Percentiles rank a stretch among this genome's conserved stretches.
These are phyloP conservation scores for Tolypocladium nubicola DNA, from an alignment of 2,329 filamentous ascomycete genomes.

Conservation along the genomic window DNA sequence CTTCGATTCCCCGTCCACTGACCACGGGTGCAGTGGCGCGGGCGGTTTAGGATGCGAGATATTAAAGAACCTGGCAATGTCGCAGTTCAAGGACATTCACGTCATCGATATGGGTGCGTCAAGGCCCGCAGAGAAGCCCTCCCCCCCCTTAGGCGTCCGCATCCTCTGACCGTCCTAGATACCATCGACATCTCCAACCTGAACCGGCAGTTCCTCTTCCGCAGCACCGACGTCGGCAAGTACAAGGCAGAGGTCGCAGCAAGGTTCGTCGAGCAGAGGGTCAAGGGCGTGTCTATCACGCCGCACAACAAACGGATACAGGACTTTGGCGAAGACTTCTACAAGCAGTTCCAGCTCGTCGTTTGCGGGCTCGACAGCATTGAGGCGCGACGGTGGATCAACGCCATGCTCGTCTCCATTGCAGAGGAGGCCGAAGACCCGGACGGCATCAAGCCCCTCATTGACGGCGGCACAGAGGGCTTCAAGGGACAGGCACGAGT, in stretches of 20 bases:
- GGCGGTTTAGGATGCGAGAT: constrained; percentile 95
- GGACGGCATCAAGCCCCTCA: constrained; percentile 83
- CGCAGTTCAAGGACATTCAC: constrained; percentile 93
- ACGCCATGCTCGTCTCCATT: constrained; percentile 83
- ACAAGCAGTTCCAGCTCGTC: constrained; percentile 91
- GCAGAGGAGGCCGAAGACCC: constrained; percentile 66
- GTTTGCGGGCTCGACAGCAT: constrained; percentile 95
- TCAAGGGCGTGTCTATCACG: constrained; percentile 85
- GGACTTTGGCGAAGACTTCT: constrained; percentile 92
- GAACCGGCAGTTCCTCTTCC: constrained; percentile 95
- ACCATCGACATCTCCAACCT: constrained; percentile 98
- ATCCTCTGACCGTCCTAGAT: constrained; percentile 40
- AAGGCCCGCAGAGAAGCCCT: neutral
- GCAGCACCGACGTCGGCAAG: constrained; percentile 81
- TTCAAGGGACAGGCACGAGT: constrained; percentile 97
- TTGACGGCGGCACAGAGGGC: constrained; percentile 94
- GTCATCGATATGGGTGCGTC: constrained; percentile 94
- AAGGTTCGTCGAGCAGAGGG: constrained; percentile 78
- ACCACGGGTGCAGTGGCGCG: constrained; percentile 54
- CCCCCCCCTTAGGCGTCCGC: neutral
- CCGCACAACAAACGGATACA: constrained; percentile 92
- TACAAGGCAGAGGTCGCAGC: constrained; percentile 91
- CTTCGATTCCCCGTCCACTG: neutral
- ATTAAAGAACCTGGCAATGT: constrained; percentile 88
- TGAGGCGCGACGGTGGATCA: constrained; percentile 97